These are phyloP conservation scores for Pichia sp. DNA, from an alignment of 1,139 yeast genomes.

Conservation along the genomic window DNA sequence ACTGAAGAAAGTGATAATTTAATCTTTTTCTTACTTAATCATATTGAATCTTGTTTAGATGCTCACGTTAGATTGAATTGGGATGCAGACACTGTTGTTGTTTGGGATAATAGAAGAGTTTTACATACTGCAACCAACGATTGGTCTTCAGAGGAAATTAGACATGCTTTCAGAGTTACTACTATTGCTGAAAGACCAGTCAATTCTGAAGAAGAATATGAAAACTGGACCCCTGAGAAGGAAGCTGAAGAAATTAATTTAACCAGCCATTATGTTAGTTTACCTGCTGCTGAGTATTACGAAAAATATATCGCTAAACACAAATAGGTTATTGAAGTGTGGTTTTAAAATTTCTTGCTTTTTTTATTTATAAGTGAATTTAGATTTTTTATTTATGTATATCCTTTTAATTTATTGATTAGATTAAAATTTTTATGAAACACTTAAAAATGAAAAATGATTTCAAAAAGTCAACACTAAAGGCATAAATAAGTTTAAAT, in stretches of 20 bases:
- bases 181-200: constrained; percentile 49
- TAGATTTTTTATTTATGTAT: too few relatives aligned
- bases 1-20: constrained; percentile 56
- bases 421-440: too few relatives aligned
- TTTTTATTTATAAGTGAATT: background rate
- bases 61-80: constrained; percentile 52
- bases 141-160: constrained; percentile 48
- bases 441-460: too few relatives aligned
- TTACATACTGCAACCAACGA: constrained; percentile 60
- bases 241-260: constrained; percentile 16
- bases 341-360: background rate
- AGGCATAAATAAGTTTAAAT: too few relatives aligned
- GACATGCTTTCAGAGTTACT: constrained; percentile 67
- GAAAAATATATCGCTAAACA: constrained; percentile 10
- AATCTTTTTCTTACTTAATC: constrained; percentile 45
- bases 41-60: constrained; percentile 46
- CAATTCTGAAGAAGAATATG: constrained; percentile 25
- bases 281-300: constrained; percentile 19
- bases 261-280: constrained; percentile 12
- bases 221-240: constrained; percentile 27
- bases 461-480: too few relatives aligned
- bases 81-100: constrained; percentile 55
- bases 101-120: constrained; percentile 68
- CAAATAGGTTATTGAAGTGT: background rate
- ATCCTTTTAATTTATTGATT: too few relatives aligned